Conservation (phyloP, 768 basidiomycete genomes). For the Tylopilus subfusipes region DNA sequence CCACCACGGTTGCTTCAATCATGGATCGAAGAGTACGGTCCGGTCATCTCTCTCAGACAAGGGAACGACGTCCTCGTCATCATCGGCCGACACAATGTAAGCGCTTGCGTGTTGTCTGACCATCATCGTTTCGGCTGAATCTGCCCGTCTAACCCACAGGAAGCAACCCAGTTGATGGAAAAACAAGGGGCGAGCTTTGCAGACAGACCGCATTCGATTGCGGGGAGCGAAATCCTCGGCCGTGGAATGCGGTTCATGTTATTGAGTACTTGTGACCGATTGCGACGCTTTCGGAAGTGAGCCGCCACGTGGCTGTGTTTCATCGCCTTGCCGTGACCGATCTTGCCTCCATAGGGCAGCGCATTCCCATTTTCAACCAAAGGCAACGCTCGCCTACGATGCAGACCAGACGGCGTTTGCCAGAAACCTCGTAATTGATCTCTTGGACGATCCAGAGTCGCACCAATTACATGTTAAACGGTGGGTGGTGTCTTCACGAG, state of each 20-base stretch:
- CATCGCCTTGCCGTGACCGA: neutral
- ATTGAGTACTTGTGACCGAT: constrained; percentile 50
- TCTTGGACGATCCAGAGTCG: constrained; percentile 22
- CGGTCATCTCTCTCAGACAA: constrained; percentile 24
- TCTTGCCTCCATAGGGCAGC: constrained; percentile 39
- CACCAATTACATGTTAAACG: constrained; percentile 27
- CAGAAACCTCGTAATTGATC: constrained; percentile 17
- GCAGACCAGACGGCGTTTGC: constrained; percentile 43
- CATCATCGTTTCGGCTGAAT: too few species aligned
- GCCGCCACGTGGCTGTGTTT: neutral
- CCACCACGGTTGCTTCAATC: constrained; percentile 17
- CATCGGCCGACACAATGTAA: constrained; percentile 20
- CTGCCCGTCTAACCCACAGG: constrained; percentile 5
- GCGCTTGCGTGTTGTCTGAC: neutral
- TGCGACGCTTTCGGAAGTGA: constrained; percentile 56
- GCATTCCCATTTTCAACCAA: constrained; percentile 52
- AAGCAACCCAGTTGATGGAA: constrained; percentile 57
- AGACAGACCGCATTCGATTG: constrained; percentile 50
- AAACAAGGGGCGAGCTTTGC: constrained; percentile 50
- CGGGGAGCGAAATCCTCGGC: constrained; percentile 54
- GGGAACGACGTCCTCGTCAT: constrained; percentile 27
- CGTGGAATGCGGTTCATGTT: constrained; percentile 57
- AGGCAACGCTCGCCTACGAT: constrained; percentile 42
- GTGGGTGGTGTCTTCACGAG: constrained; percentile 30
- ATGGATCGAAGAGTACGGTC: constrained; percentile 29